Evolutionary conservation across 2,329 filamentous ascomycete genomes (phyloP).

Genomic region (Teratosphaeriaceae sp.): DNA sequence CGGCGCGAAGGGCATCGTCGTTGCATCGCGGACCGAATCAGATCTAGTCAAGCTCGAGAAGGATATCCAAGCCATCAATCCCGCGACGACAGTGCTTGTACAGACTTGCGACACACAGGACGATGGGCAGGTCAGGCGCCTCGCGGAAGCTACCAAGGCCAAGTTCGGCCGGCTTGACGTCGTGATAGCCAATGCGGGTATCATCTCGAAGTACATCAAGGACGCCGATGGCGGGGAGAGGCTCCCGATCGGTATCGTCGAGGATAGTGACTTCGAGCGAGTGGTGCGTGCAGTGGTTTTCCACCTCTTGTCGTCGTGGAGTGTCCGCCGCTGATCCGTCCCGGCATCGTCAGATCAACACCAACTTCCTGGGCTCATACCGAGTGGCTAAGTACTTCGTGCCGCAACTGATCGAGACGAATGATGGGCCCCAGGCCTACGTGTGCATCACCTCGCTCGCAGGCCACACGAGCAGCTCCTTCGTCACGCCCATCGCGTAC

Average conservation of each 20-base stretch:
- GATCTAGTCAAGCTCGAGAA: slow-evolving; percentile 24
- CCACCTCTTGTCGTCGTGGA: no score
- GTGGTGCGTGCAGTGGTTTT: no score
- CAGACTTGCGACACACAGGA: slow-evolving; percentile 21
- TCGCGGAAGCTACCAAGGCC: slow-evolving; percentile 12
- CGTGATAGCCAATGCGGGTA: slow-evolving; percentile 21
- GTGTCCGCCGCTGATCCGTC: slow-evolving; percentile 7
- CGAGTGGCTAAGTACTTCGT: slow-evolving; percentile 25
- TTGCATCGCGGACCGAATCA: slow-evolving; percentile 26
- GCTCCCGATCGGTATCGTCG: not conserved
- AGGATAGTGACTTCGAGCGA: slow-evolving; percentile 8
- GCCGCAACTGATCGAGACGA: slow-evolving; percentile 14
- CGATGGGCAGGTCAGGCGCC: slow-evolving; percentile 11
- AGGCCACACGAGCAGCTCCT: slow-evolving; percentile 19
- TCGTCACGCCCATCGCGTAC: slow-evolving; percentile 35
- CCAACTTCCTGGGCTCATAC: slow-evolving; percentile 26
- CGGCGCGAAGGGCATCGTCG: slow-evolving; percentile 27
- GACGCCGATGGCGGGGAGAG: not conserved
- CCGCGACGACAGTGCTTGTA: slow-evolving; percentile 22
- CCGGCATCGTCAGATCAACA: slow-evolving; percentile 16
- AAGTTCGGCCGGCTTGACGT: slow-evolving; percentile 21
- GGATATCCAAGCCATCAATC: slow-evolving; percentile 21
- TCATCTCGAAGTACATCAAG: slow-evolving; percentile 4
- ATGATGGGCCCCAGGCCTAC: slow-evolving; percentile 23
- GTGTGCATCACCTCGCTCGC: slow-evolving; percentile 29